phyloP scores from a whole-genome alignment of 352 stramenopile species.

The Globisporangium irregulare region DNA sequence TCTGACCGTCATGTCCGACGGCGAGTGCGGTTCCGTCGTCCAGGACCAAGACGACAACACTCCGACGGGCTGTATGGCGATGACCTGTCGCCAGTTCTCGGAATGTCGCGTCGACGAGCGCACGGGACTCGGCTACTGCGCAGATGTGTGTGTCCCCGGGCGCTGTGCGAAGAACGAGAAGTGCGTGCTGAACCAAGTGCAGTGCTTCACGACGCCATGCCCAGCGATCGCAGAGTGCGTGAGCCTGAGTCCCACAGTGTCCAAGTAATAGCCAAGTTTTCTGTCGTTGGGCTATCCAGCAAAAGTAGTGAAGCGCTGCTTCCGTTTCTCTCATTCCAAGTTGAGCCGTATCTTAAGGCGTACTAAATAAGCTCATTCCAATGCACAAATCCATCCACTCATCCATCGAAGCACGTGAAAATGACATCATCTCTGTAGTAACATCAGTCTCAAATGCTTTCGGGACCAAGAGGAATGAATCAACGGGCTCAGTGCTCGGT shows the following conservation, averaged over 20 bases:
- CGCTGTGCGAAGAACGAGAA: slow-evolving; percentile 39
- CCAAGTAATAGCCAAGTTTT: not conserved
- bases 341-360: not conserved
- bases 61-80: slow-evolving; percentile 25
- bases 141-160: slow-evolving; percentile 40
- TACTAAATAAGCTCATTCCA: not conserved
- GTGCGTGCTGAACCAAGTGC: slow-evolving; percentile 39
- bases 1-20: slow-evolving; percentile 1
- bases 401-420: not conserved
- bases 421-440: not conserved
- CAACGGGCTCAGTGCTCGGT: no score
- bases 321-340: not conserved
- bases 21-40: slow-evolving; percentile 1
- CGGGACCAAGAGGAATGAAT: not conserved
- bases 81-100: slow-evolving; percentile 41
- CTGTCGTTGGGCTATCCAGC: not conserved
- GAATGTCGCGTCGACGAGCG: slow-evolving; percentile 41
- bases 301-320: not conserved
- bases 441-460: not conserved
- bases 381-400: not conserved
- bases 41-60: not conserved
- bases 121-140: slow-evolving; percentile 43
- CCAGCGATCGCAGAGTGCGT: slow-evolving; percentile 53
- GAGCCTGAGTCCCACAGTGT: not conserved
- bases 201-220: slow-evolving; percentile 58